These are phyloP conservation scores for Aspergillaceae sp. DNA, from an alignment of 2,329 filamentous ascomycete species.

Conservation along the genomic window DNA sequence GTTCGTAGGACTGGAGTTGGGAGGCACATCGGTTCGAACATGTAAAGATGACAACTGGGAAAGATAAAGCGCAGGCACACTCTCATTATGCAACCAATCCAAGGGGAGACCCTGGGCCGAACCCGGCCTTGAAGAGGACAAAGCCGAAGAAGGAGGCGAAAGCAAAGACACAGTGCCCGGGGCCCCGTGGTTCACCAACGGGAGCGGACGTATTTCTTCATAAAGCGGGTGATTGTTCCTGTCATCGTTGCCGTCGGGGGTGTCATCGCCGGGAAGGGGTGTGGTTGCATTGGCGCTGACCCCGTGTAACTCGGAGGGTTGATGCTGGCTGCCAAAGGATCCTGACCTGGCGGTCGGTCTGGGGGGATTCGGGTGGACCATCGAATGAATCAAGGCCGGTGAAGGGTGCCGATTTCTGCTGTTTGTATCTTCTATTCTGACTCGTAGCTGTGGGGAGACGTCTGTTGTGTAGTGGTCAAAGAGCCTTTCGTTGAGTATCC, in stretches of 20 bases:
- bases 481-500: too few species aligned
- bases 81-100: slow-evolving; percentile 7
- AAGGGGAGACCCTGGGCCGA: slow-evolving; percentile 2
- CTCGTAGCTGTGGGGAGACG: too few species aligned
- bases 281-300: slow-evolving; percentile 10
- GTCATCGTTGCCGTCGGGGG: too few species aligned
- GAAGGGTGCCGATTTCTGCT: too few species aligned
- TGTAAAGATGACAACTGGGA: slow-evolving; percentile 21
- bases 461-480: too few species aligned
- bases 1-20: slow-evolving; percentile 16
- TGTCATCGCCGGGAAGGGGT: slow-evolving; percentile 1
- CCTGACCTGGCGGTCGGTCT: slow-evolving; percentile 19
- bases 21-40: slow-evolving; percentile 26
- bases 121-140: not conserved
- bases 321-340: slow-evolving; percentile 6
- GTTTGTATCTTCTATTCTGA: too few species aligned
- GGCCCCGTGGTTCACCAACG: slow-evolving; percentile 8
- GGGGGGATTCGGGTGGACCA: slow-evolving; percentile 13
- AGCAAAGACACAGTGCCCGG: not conserved
- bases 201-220: slow-evolving; percentile 2
- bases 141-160: not conserved
- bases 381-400: slow-evolving; percentile 8
- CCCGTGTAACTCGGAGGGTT: slow-evolving; percentile 12
- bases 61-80: slow-evolving; percentile 3
- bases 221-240: slow-evolving; percentile 8